phyloP scores from a whole-genome alignment of 805 yeast genomes.

The Yamadazyma olivae region DNA sequence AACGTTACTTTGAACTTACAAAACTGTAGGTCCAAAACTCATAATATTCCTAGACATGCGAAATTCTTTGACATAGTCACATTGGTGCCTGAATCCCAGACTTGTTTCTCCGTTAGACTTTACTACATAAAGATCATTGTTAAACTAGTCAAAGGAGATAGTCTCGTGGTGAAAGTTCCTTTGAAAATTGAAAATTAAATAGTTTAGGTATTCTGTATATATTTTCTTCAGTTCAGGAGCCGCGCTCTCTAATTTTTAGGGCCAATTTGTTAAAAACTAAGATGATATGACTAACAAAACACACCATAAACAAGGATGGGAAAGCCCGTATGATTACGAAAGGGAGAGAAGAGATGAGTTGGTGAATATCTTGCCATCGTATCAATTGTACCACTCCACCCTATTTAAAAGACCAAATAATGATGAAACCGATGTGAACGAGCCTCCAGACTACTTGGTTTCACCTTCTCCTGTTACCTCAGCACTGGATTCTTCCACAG shows the following conservation, averaged over 20 bases:
- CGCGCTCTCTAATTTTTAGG: no score
- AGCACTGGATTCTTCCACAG: no score
- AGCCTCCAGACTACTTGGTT: slow-evolving; percentile 32
- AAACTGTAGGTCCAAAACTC: slow-evolving; percentile 27
- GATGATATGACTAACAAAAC: no score
- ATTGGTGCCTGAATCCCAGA: slow-evolving; percentile 39
- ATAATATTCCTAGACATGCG: slow-evolving; percentile 12
- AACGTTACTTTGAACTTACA: slow-evolving; percentile 25
- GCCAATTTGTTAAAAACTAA: no score
- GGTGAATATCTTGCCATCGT: slow-evolving; percentile 37
- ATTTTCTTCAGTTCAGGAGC: no score
- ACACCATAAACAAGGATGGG: no score
- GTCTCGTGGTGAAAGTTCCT: slow-evolving; percentile 34
- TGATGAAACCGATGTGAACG: slow-evolving; percentile 20
- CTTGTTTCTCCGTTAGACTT: slow-evolving; percentile 32
- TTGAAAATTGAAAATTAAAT: slow-evolving; percentile 18
- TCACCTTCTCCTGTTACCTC: slow-evolving; percentile 16
- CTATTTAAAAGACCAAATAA: slow-evolving; percentile 5
- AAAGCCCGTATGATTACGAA: background rate
- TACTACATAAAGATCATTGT: slow-evolving; percentile 32
- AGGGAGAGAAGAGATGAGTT: slow-evolving; percentile 13
- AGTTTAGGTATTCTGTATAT: no score
- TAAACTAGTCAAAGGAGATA: slow-evolving; percentile 27
- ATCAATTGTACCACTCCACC: slow-evolving; percentile 38
- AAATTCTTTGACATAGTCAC: slow-evolving; percentile 26